Evolutionary conservation across 1,284 basidiomycete species (phyloP), one percentile per base, ranked within the genome.

Genomic region (Blastosporella zonata): DNA sequence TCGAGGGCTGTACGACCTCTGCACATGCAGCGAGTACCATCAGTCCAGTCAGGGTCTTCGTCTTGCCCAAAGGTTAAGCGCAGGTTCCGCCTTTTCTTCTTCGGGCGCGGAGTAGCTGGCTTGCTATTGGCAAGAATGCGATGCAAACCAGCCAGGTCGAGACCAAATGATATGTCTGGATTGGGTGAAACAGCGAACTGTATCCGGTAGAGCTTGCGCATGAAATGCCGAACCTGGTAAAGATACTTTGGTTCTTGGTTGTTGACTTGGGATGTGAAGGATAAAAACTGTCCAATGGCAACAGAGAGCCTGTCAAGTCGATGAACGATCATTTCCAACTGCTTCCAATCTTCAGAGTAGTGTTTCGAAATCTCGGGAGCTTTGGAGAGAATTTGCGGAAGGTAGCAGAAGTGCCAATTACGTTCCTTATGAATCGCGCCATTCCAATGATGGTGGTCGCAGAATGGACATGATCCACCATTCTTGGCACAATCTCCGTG

Each of bases 401-500:
- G 74, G 64, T 80, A 87, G 62, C 79, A 85, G 67, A 86, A 90
- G 60, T 90, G 87, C 78, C 82, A 91, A 57, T 73, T 86, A 42
- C 89, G 81, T 51, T 86, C 79, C 63, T 89, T 90, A 63, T 81
- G 79, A 48, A 90, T 82, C 6, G 83, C 77, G 22, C 88, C 88
- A 57, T 91, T 88, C 88, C 88, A 91, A 58, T 91, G 89, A 55
- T 89, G 84, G 57, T 90, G 87, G 55, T 91, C 88, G 58, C 88
- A 91, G 71, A 91, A 91, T 0, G 89, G 88, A 62, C 88, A 91
- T 6, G 88, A 91, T 29, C 88, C 88, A n/a, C 88, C 88, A 55
- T 84, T 89, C 54, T 82, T 82, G 9, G 87, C 88, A 56, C 88
- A 91, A 47, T 82, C 75, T 15, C 87, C 88, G 56, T 91, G 88